phyloP scores from a whole-genome alignment of 768 basidiomycete species.

The button mushroom (Agaricus bisporus) region DNA sequence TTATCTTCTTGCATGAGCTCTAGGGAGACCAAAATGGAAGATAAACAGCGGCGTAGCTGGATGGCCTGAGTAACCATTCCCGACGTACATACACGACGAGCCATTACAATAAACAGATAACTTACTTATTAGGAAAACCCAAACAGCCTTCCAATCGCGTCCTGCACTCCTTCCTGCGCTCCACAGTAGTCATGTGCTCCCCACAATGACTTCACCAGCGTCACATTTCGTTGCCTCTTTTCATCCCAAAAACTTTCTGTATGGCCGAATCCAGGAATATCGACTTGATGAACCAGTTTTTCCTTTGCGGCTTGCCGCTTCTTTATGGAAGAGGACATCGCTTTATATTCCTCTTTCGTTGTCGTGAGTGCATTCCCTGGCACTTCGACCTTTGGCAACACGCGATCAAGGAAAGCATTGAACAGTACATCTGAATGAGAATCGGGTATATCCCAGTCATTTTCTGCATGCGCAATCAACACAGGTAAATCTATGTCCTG shows the following conservation, averaged over 20 bases:
- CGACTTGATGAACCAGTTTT: constrained; percentile 36
- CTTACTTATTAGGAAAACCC: constrained; percentile 10
- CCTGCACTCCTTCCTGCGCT: constrained; percentile 67
- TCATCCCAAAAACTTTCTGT: constrained; percentile 42
- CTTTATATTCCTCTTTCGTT: constrained; percentile 36
- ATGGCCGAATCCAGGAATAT: constrained; percentile 51
- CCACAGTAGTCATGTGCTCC: constrained; percentile 63
- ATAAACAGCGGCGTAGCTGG: no score
- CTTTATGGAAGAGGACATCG: constrained; percentile 31
- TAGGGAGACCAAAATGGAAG: no score
- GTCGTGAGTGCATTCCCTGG: constrained; percentile 21
- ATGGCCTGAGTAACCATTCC: no score
- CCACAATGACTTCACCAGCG: constrained; percentile 52
- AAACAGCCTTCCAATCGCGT: constrained; percentile 43
- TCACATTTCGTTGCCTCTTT: constrained; percentile 39
- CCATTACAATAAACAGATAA: no score
- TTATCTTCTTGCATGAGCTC: background rate
- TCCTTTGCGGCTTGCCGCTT: constrained; percentile 35
- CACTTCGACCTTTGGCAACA: constrained; percentile 41
- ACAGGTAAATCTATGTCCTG: constrained; percentile 65
- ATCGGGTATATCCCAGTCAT: constrained; percentile 77
- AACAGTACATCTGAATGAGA: constrained; percentile 73
- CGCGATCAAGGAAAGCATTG: constrained; percentile 59
- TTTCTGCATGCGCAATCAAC: constrained; percentile 69
- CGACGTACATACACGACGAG: no score